Base-by-base conservation (phyloP, 176 grass and related monocot genomes). In the Phoenix roebelenii region DNA sequence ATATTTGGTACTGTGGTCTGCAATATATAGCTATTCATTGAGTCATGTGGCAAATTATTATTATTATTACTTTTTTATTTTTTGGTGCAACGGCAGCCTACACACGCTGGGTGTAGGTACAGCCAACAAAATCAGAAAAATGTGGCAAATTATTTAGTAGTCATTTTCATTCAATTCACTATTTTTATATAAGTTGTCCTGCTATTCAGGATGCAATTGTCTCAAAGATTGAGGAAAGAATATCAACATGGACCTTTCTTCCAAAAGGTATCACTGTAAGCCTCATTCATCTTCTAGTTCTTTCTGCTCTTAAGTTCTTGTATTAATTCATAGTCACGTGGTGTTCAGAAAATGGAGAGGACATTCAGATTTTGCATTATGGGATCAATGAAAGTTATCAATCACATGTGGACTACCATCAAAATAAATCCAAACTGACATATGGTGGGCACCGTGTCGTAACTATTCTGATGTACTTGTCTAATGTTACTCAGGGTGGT, bases 241-340 rank as follows among this genome's bases (percentile, higher is more conserved):
- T 96, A 72, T 87, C 91, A 69, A 25, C 76, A 50, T 87, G 86
- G 91, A 90, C 74, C 57, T 82, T 96, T 83, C 81, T 96, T 87
- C 86, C 91, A 67, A 85, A 77, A 90, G 91, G 91, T 87, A 80
- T 25, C 2, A 25, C 23, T 59, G 12, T 44, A 4, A 67, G 35
- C 61, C 14, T 52, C 44, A 7, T 5, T 52, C 10, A 25, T 17
- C 25, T 44, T 44, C 12, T 44, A 51, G 4, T 52, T 25, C 16
- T 3, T n/a, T 51, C 49, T 50, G 30, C 12, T 59, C 15, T 60
- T 19, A 51, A 5, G 25, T 29, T 58, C 25, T 23, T 59, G 23
- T 14, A 16, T 19, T 22, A 22, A 16, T 55, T 16, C 3, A 39
- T 72, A 39, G 53, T 62, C 25, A 59, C 55, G 16, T 70, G 59